Conservation (phyloP, 306 rosid genomes). For the Calophaca sinica region DNA sequence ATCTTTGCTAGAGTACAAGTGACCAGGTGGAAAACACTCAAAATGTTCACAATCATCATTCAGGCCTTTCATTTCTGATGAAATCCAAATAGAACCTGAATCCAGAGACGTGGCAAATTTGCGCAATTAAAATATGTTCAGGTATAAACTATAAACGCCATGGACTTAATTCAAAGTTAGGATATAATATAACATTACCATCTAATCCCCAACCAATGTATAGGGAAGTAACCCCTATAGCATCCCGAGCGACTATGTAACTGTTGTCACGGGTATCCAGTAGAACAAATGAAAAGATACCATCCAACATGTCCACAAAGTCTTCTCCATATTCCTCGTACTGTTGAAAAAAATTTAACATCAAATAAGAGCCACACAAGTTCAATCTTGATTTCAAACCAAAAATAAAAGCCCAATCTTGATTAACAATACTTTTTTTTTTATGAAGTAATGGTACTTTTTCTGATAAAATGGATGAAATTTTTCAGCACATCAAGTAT, state of each 20-base stretch:
- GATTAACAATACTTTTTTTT: background rate
- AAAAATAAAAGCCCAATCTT: background rate
- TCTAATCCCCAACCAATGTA: conserved; percentile 98
- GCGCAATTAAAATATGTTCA: background rate
- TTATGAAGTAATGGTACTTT: too few relatives aligned
- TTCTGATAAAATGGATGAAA: too few relatives aligned
- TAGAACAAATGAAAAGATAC: conserved; percentile 88
- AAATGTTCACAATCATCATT: conserved; percentile 95
- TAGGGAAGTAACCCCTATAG: conserved; percentile 90
- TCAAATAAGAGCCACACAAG: conserved; percentile 11
- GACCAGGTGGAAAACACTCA: conserved; percentile 88
- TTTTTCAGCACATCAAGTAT: too few relatives aligned
- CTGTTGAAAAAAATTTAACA: conserved; percentile 48
- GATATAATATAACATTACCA: conserved; percentile 56
- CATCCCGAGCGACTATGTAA: conserved; percentile 95
- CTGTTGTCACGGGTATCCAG: conserved; percentile 95
- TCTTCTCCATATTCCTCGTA: conserved; percentile 90
- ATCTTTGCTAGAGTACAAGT: conserved; percentile 88
- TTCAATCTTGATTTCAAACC: conserved; percentile 7
- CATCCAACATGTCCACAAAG: conserved; percentile 90
- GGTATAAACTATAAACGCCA: background rate
- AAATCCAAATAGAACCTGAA: conserved; percentile 91
- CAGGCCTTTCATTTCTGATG: conserved; percentile 86
- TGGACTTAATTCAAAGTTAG: conserved; percentile 25
- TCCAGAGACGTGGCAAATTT: background rate